Conservation (phyloP, 1,284 basidiomycete genomes). For the Heimioporus retisporus region DNA sequence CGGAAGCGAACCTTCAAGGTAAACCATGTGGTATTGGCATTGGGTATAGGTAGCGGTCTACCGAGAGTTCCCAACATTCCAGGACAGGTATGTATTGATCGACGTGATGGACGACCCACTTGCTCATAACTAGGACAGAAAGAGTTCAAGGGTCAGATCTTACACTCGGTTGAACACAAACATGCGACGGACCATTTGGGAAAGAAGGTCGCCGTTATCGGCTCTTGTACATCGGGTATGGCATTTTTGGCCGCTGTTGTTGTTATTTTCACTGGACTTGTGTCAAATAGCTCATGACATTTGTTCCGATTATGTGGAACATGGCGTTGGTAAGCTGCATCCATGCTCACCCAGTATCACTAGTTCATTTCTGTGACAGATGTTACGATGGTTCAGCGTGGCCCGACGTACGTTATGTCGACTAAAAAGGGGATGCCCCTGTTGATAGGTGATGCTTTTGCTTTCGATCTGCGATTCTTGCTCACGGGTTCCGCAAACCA, state of each 20-base stretch:
- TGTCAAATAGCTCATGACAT: no score
- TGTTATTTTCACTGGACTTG: no score
- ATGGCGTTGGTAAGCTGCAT: conserved; percentile 36
- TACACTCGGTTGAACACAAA: conserved; percentile 66
- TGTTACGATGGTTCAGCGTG: conserved; percentile 66
- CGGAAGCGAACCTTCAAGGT: conserved; percentile 47
- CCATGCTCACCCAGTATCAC: not conserved
- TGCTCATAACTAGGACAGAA: conserved; percentile 44
- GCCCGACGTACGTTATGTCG: conserved; percentile 68
- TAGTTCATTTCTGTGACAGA: no score
- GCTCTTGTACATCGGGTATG: conserved; percentile 68
- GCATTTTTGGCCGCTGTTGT: not conserved
- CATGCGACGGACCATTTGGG: conserved; percentile 60
- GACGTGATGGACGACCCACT: no score
- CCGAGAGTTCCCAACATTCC: conserved; percentile 50
- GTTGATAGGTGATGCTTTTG: conserved; percentile 45
- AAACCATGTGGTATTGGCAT: conserved; percentile 52
- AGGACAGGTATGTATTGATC: conserved; percentile 24
- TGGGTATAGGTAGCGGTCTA: conserved; percentile 54
- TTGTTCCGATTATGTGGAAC: conserved; percentile 33
- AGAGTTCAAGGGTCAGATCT: conserved; percentile 62
- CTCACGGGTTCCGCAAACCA: not conserved
- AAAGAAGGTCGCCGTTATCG: conserved; percentile 71
- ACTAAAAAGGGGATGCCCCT: conserved; percentile 57
- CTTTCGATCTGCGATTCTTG: not conserved